A percentile compares a stretch with the other conserved stretches of the same genome.
These are phyloP conservation scores for Evansstolkia leycettana DNA, from an alignment of 495 filamentous ascomycete species.

Conservation along the genomic window DNA sequence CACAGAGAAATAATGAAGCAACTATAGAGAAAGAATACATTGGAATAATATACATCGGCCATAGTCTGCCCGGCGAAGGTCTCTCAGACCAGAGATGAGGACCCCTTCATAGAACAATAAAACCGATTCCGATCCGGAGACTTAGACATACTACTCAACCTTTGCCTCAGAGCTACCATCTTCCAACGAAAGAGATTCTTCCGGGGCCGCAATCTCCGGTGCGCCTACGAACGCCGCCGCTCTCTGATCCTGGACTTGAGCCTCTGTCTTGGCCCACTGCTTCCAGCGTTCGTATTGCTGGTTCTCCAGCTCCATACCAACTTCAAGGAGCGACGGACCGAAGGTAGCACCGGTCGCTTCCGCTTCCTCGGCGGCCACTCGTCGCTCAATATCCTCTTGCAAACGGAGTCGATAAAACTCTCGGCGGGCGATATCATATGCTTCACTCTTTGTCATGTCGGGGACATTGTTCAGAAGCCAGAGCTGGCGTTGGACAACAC, in stretches of 20 bases:
- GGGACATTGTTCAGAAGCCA: slow-evolving; percentile 62
- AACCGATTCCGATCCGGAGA: no score
- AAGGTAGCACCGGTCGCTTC: slow-evolving; percentile 75
- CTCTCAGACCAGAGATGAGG: no score
- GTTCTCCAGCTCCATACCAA: slow-evolving; percentile 77
- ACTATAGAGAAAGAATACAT: background rate
- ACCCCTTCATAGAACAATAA: background rate
- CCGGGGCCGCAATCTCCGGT: slow-evolving; percentile 13
- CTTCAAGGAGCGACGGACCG: slow-evolving; percentile 55
- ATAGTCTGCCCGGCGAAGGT: background rate
- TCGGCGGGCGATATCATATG: slow-evolving; percentile 80
- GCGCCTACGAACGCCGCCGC: slow-evolving; percentile 19
- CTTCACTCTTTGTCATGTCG: slow-evolving; percentile 44
- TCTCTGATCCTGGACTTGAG: slow-evolving; percentile 21
- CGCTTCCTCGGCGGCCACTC: slow-evolving; percentile 84
- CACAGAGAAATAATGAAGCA: no score
- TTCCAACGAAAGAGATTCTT: background rate
- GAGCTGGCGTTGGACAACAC: slow-evolving; percentile 86
- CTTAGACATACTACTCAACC: background rate
- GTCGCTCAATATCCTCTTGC: slow-evolving; percentile 67
- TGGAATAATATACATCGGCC: background rate
- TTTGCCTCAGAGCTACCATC: slow-evolving; percentile 1
- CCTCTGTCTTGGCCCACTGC: slow-evolving; percentile 54
- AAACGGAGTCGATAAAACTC: slow-evolving; percentile 85
- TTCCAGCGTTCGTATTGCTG: slow-evolving; percentile 68